Conservation (phyloP, 805 yeast species). For the Myxozyma neglecta region DNA sequence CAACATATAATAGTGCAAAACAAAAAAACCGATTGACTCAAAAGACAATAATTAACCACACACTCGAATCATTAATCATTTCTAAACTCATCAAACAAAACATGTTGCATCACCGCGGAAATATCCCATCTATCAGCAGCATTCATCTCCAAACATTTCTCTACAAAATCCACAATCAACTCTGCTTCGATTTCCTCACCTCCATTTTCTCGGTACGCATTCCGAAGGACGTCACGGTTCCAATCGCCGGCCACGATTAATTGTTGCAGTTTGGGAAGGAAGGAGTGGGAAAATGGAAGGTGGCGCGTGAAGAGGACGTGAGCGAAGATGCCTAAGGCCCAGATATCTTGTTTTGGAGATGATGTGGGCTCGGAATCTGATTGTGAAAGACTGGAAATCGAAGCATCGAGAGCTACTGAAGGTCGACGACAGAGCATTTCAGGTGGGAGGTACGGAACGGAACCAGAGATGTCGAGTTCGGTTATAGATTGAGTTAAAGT, state of each 20-base stretch:
- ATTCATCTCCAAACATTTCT: constrained; percentile 57
- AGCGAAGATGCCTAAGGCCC: constrained; percentile 85
- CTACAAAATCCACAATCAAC: constrained; percentile 43
- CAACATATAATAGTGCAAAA: not conserved
- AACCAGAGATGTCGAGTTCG: constrained; percentile 53
- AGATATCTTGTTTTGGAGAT: constrained; percentile 53
- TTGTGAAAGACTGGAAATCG: constrained; percentile 34
- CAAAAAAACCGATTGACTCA: not conserved
- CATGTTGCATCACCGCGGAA: constrained; percentile 40
- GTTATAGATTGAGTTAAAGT: constrained; percentile 8
- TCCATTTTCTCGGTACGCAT: constrained; percentile 23
- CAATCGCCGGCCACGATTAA: constrained; percentile 68
- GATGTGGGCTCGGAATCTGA: constrained; percentile 55
- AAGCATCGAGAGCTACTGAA: constrained; percentile 39
- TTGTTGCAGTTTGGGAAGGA: constrained; percentile 74
- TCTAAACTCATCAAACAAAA: constrained; percentile 9
- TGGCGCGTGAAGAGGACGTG: constrained; percentile 72
- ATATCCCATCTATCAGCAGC: constrained; percentile 54
- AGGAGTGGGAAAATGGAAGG: constrained; percentile 81
- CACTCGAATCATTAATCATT: not conserved
- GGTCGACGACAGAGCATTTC: constrained; percentile 61
- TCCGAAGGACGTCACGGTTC: constrained; percentile 47
- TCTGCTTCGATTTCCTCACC: not conserved
- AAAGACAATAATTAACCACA: not conserved
- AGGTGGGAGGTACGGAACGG: constrained; percentile 90